Percentiles rank a stretch among this genome's conserved stretches.
phyloP scores from a whole-genome alignment of 2,329 filamentous ascomycete species.

The Ilyonectria destructans region DNA sequence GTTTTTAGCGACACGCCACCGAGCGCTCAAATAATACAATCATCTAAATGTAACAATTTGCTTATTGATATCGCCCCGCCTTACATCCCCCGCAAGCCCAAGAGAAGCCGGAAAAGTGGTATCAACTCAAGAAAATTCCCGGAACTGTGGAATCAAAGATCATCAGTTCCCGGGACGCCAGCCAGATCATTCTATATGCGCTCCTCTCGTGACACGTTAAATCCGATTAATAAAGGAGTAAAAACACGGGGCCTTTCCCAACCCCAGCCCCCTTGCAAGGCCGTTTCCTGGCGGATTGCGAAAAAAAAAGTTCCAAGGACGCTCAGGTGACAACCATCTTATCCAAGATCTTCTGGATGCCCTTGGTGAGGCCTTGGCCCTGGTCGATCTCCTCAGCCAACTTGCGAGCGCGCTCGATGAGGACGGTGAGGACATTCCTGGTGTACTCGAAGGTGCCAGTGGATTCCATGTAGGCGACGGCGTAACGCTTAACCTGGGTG shows the following conservation, averaged over 20 bases:
- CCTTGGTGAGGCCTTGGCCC: constrained; percentile 69
- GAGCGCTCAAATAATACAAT: constrained; percentile 3
- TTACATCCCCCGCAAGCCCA: constrained; percentile 15
- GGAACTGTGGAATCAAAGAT: constrained; percentile 28
- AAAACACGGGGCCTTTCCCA: background rate
- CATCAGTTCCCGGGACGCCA: constrained; percentile 37
- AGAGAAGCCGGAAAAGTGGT: constrained; percentile 13
- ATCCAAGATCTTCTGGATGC: constrained; percentile 78
- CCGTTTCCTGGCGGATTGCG: background rate
- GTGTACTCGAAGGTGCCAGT: constrained; percentile 94
- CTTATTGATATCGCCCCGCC: constrained; percentile 1
- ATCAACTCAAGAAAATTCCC: constrained; percentile 25
- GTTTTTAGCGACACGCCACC: background rate
- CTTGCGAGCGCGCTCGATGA: constrained; percentile 75
- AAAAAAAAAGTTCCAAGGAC: background rate
- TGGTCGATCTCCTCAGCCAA: constrained; percentile 78
- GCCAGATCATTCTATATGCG: constrained; percentile 47
- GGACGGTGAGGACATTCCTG: constrained; percentile 74
- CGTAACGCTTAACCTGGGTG: constrained; percentile 91
- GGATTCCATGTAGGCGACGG: constrained; percentile 90
- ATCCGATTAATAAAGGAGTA: constrained; percentile 26
- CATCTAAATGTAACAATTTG: constrained; percentile 16
- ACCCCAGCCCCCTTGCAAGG: background rate
- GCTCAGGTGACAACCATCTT: constrained; percentile 67
- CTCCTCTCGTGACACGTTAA: constrained; percentile 46